These are phyloP conservation scores for Myrmaecium sp. DNA, from an alignment of 2,329 filamentous ascomycete species.

Conservation along the genomic window DNA sequence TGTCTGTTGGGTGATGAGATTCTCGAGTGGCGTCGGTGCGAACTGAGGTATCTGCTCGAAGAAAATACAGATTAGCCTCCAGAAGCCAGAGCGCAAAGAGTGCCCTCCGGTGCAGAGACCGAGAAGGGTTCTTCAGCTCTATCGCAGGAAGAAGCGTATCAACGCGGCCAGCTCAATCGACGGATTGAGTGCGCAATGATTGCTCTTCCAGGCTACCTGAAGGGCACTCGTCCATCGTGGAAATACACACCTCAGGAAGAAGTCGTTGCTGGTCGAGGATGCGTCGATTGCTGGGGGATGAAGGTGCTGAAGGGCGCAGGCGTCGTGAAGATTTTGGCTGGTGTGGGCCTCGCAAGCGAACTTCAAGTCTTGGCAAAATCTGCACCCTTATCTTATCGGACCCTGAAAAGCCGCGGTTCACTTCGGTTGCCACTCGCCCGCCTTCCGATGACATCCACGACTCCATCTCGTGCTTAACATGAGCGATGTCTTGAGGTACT, in stretches of 20 bases:
- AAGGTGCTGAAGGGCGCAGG: conserved; percentile 9
- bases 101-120: conserved; percentile 37
- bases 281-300: conserved; percentile 10
- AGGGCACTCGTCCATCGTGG: conserved; percentile 25
- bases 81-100: conserved; percentile 51
- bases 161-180: conserved; percentile 6
- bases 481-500: too few relatives aligned
- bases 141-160: conserved; percentile 30
- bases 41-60: conserved; percentile 42
- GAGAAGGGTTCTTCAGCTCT: conserved; percentile 53
- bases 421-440: too few relatives aligned
- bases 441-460: too few relatives aligned
- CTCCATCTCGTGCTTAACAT: too few relatives aligned
- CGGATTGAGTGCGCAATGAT: conserved; percentile 15
- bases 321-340: conserved; percentile 3
- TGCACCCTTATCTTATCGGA: too few relatives aligned
- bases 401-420: too few relatives aligned
- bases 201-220: conserved; percentile 33
- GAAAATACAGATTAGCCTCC: conserved; percentile 38
- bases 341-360: conserved; percentile 6
- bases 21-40: conserved; percentile 51
- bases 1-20: conserved; percentile 62
- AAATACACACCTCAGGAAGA: conserved; percentile 20
- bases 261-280: too few relatives aligned
- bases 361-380: conserved; percentile 9